Percentiles rank a stretch among this genome's conserved stretches.
phyloP scores from a whole-genome alignment of 129 eudicot species.

The Flaveria robusta region DNA sequence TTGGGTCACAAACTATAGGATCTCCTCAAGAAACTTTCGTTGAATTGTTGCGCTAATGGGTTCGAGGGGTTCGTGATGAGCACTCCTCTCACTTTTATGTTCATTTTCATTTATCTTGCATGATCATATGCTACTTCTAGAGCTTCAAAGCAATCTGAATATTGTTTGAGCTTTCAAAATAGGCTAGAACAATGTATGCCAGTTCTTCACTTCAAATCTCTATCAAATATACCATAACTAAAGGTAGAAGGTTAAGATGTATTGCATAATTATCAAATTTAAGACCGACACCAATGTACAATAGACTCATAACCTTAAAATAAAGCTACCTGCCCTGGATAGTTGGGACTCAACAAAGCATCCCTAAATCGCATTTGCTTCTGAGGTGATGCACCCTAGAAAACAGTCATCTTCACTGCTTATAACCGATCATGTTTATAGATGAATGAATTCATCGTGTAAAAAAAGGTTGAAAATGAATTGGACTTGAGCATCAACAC shows the following conservation, averaged over 20 bases:
- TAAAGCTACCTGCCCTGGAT: slow-evolving; percentile 74
- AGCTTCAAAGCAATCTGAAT: slow-evolving; percentile 71
- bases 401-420: too few species aligned
- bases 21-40: slow-evolving; percentile 48
- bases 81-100: slow-evolving; percentile 70
- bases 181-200: slow-evolving; percentile 79
- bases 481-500: too few species aligned
- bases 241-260: slow-evolving; percentile 2
- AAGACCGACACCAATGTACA: neutral
- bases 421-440: too few species aligned
- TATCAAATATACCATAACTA: slow-evolving; percentile 64
- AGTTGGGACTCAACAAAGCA: slow-evolving; percentile 81
- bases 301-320: neutral
- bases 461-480: too few species aligned
- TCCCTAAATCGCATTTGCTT: slow-evolving; percentile 53
- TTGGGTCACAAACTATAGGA: slow-evolving; percentile 57
- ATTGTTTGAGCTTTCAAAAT: slow-evolving; percentile 82
- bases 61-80: slow-evolving; percentile 93
- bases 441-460: too few species aligned
- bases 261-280: neutral
- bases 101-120: slow-evolving; percentile 63
- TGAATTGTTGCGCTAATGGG: slow-evolving; percentile 78
- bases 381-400: too few species aligned
- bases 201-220: slow-evolving; percentile 95
- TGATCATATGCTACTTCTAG: slow-evolving; percentile 65